These are phyloP conservation scores for Avena insularis DNA, from an alignment of 176 grass and related monocot genomes.

Conservation along the genomic window DNA sequence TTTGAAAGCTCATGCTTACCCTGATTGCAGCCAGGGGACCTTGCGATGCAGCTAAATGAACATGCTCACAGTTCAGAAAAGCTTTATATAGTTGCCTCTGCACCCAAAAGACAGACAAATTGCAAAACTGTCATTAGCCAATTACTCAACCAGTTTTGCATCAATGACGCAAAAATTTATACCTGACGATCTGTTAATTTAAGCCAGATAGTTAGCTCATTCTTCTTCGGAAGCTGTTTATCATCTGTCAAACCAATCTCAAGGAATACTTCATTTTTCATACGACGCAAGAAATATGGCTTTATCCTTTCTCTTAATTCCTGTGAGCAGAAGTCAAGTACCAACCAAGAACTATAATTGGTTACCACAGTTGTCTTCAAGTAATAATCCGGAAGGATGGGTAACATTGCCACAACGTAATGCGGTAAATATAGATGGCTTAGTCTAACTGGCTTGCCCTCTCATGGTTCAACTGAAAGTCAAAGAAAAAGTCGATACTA, in stretches of 20 bases:
- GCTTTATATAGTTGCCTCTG: constrained; percentile 94
- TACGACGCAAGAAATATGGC: constrained; percentile 76
- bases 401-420: neutral
- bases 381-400: neutral
- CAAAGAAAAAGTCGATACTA: neutral
- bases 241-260: constrained; percentile 37
- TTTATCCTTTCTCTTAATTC: constrained; percentile 89
- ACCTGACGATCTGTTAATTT: constrained; percentile 90
- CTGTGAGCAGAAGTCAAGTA: constrained; percentile 42
- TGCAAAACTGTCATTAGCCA: constrained; percentile 16
- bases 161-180: constrained; percentile 11
- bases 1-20: constrained; percentile 48
- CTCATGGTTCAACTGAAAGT: constrained; percentile 18
- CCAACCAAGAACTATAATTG: constrained; percentile 34
- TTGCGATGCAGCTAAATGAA: constrained; percentile 55
- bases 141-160: constrained; percentile 22
- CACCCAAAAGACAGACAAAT: constrained; percentile 39
- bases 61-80: constrained; percentile 84
- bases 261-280: constrained; percentile 81
- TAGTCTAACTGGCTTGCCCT: neutral
- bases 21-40: constrained; percentile 73
- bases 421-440: constrained; percentile 24
- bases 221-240: constrained; percentile 63
- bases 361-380: neutral
- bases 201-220: constrained; percentile 86